These are phyloP conservation scores for Plasmodiophora brassicae DNA, from an alignment of 208 protist genomes.

Conservation along the genomic window DNA sequence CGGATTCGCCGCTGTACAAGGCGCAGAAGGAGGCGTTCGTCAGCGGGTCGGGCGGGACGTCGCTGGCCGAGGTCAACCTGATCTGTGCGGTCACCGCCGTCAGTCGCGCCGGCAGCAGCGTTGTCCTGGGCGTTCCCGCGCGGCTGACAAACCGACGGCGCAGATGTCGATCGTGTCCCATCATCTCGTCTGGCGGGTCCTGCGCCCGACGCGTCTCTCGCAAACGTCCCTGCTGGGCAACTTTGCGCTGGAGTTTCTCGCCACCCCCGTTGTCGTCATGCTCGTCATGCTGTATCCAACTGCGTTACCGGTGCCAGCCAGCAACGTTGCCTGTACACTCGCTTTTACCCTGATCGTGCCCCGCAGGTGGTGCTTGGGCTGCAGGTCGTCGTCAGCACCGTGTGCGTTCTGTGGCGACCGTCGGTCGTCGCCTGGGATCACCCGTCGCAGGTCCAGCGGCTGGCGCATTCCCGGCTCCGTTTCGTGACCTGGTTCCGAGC, in stretches of 20 bases:
- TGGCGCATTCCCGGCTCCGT: neutral
- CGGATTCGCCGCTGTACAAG: neutral
- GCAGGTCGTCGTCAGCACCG: too few species aligned
- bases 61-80: neutral
- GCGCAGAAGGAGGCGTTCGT: neutral
- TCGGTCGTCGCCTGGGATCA: too few species aligned
- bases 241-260: neutral
- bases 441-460: too few species aligned
- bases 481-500: slow-evolving; percentile 21
- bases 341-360: neutral
- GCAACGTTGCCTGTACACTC: neutral
- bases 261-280: neutral
- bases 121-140: neutral
- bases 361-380: neutral
- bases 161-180: neutral
- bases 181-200: neutral
- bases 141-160: neutral
- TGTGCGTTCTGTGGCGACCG: too few species aligned
- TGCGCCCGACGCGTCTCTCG: neutral
- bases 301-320: neutral
- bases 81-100: neutral
- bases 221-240: neutral
- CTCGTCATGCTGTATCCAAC: neutral
- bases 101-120: neutral
- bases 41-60: neutral